Percentiles rank a stretch among this genome's conserved stretches.
Conservation (phyloP, 1,284 basidiomycete genomes). For the Ceratobasidium sp. region DNA sequence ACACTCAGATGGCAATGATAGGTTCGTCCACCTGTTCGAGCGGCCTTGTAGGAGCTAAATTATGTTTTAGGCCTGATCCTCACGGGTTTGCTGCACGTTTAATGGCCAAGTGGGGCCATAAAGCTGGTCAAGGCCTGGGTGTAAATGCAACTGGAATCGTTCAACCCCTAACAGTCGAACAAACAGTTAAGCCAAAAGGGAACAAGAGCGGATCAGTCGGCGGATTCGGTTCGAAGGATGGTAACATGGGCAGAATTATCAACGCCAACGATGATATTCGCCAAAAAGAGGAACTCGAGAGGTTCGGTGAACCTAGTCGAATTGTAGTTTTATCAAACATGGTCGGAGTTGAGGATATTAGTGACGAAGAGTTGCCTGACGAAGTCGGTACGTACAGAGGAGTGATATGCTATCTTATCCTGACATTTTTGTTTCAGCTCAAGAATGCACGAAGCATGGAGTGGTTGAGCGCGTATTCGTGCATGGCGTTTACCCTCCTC, state of each 20-base stretch:
- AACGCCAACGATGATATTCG: constrained; percentile 87
- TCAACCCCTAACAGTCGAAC: constrained; percentile 85
- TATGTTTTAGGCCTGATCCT: constrained; percentile 67
- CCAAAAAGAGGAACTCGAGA: constrained; percentile 77
- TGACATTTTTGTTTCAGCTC: constrained; percentile 62
- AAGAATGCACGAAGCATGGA: constrained; percentile 90
- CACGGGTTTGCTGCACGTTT: constrained; percentile 81
- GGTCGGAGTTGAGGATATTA: constrained; percentile 83
- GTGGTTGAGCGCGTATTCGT: constrained; percentile 91
- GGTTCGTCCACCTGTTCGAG: background rate
- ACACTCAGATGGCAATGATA: constrained; percentile 19
- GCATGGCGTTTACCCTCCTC: constrained; percentile 78
- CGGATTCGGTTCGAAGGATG: constrained; percentile 72
- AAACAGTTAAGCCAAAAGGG: constrained; percentile 62
- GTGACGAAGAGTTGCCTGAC: constrained; percentile 86
- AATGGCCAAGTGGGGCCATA: constrained; percentile 96
- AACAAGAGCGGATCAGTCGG: constrained; percentile 51
- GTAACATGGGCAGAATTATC: constrained; percentile 86
- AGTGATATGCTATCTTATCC: constrained; percentile 21
- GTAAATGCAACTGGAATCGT: constrained; percentile 87
- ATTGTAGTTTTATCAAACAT: constrained; percentile 90
- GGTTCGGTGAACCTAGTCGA: constrained; percentile 90
- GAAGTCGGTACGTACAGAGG: constrained; percentile 80
- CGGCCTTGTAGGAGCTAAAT: background rate
- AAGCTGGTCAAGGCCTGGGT: constrained; percentile 91